Base-by-base conservation (phyloP, 2,329 filamentous ascomycete species). In the Furcasterigmium furcatum region DNA sequence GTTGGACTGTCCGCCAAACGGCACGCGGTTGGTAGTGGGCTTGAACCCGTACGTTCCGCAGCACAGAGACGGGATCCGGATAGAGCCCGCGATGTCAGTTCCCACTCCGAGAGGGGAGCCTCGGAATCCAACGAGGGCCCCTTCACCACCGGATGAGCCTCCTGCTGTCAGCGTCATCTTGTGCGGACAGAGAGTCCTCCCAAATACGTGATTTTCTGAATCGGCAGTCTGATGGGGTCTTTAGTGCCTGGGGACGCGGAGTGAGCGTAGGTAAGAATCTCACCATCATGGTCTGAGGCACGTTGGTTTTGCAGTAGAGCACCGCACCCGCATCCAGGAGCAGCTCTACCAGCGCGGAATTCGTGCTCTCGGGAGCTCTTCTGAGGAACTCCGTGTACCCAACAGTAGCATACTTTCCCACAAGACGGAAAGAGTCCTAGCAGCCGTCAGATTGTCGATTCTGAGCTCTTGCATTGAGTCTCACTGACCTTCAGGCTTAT, bases 231-330 rank as follows among this genome's bases (percentile, higher is more conserved):
- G 14, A n/a, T 12, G 8, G 3, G 7, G 30, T 32, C 13, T 12
- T 35, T 9, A 9, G 13, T 6, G 24, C 6, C 38, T 43, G 32
- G 24, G 22, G 9, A 19, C 29, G 16, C 13, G 13, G 18, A 19
- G 21, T 36, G 19, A 20, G 7, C 19, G 8, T 9, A 24, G 9
- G 7, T 35, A 30, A 7, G n/a, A 12, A 16, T 29, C 49, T 4
- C 9, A 66, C 70, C 53, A 68, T 68, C 46, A 81, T 61, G 0
- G 76, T 77, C 49, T 82, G 77, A 2, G 85, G 84, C 3, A 88
- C 69, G 53, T 87, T 87, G 1, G 85, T 88, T 63, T 88, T 88
- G 52, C 79, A 74, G 52, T 87, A 85, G n/a, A 85, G 64, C 0
- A 88, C 72, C 1, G 84, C 84, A 2, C 85, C 85, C 0, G 81